These are phyloP conservation scores for Carnegiea gigantea DNA, from an alignment of 179 eudicot species.

Conservation along the genomic window DNA sequence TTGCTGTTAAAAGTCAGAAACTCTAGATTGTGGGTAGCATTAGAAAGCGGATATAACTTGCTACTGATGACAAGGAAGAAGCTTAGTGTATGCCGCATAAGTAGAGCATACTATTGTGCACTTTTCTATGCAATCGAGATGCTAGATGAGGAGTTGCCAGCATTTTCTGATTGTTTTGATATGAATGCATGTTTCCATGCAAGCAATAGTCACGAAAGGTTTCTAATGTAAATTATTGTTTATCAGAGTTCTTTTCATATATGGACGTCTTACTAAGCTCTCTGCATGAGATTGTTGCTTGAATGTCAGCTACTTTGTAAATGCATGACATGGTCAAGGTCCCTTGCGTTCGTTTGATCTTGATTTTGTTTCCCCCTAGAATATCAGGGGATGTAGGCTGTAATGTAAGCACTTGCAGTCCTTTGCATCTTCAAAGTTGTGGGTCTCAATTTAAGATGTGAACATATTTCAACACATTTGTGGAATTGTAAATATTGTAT, in stretches of 20 bases:
- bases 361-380: not conserved
- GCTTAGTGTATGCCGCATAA: not conserved
- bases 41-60: not conserved
- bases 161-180: not conserved
- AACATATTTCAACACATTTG: slow-evolving; percentile 8
- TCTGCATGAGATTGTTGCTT: too few relatives aligned
- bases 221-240: not conserved
- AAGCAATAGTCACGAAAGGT: not conserved
- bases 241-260: not conserved
- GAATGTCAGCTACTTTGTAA: too few relatives aligned
- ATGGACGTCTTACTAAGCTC: not conserved
- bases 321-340: too few relatives aligned
- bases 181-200: not conserved
- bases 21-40: not conserved
- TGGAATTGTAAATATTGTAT: not conserved
- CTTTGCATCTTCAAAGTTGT: not conserved
- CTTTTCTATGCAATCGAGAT: not conserved
- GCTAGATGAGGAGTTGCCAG: not conserved
- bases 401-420: not conserved
- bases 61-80: not conserved
- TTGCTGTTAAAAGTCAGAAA: not conserved
- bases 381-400: not conserved
- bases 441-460: not conserved
- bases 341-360: too few relatives aligned
- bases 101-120: not conserved